Evolutionary conservation across 441 rosid genomes (phyloP), one percentile per base, ranked within the genome.

Genomic region (Isatis lusitanica): DNA sequence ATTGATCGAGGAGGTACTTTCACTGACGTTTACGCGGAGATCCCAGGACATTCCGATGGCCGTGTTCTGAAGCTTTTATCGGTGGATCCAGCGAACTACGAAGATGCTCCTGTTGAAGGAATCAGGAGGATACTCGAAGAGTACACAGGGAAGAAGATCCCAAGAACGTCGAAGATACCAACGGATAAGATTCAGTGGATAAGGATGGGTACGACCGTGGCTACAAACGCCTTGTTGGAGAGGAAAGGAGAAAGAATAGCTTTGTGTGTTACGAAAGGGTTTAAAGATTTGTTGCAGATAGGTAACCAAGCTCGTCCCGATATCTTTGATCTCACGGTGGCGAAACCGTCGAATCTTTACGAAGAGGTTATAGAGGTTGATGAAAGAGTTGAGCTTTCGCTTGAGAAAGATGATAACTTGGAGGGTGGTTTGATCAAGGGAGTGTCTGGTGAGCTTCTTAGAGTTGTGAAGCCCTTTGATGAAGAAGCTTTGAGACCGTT

Each of bases 201-300:
- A 55, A 85, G 98, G 83, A 92, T 94, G 98, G 97, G 98, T 13
- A 94, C 98, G 0, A 94, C 97, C 56, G 97, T 94, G 62, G 97
- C 97, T 1, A 94, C 98, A 0, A 94, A 94, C 80, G 97, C 98
- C 1, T 86, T 94, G 66, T 63, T 94, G 82, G 98, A 94, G 86
- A 86, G 98, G 71, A 94, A 89, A 72, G 98, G 97, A 0, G 96
- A 94, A 56, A 87, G 96, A 72, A 92, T 92, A 35, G 98, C 97
- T 38, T 74, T 92, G 59, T 90, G 97, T 82, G 97, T 92, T 46
- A 92, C 98, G 6, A 74, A 59, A 64, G 98, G 98, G 15, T 94
- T 94, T 57, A 86, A 82, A 80, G 96, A 94, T 78, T 79, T 94
- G 83, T 79, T 94, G 68, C 98, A 94, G 86, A 90, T 94, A 59